phyloP scores from a whole-genome alignment of 1,284 basidiomycete genomes.

The Ganoderma lingzhi region DNA sequence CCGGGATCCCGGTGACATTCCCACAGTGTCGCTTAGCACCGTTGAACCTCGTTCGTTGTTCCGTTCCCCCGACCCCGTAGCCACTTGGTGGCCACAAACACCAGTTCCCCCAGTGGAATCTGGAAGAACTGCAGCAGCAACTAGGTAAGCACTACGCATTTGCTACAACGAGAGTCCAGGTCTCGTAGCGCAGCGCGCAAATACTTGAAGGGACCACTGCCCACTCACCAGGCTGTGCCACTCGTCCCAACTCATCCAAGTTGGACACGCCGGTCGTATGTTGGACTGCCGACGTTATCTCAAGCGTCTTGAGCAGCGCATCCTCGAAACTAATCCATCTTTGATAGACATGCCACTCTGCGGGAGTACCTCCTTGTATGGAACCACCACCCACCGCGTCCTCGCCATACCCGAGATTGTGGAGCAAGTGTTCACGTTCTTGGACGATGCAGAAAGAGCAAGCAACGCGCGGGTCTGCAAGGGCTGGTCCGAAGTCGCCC shows the following conservation, averaged over 20 bases:
- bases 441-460: slow-evolving; percentile 33
- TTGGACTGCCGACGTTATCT: neutral
- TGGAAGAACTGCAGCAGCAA: neutral
- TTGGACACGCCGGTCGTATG: neutral
- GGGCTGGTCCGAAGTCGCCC: slow-evolving; percentile 40
- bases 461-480: slow-evolving; percentile 40
- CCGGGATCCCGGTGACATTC: neutral
- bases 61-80: neutral
- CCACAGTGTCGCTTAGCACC: neutral
- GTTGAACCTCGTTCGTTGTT: neutral
- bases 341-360: slow-evolving; percentile 5
- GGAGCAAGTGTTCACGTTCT: slow-evolving; percentile 39
- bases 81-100: neutral
- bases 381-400: slow-evolving; percentile 36
- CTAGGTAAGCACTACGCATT: neutral
- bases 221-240: neutral
- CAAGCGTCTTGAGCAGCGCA: neutral
- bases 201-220: too few relatives aligned
- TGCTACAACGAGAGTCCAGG: neutral
- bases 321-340: neutral
- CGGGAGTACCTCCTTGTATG: slow-evolving; percentile 20
- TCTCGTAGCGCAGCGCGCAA: neutral
- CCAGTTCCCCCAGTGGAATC: neutral
- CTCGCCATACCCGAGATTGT: slow-evolving; percentile 43
- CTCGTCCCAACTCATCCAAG: neutral